Percentiles rank a stretch among this genome's conserved stretches.
These are phyloP conservation scores for Clonostachys sp. DNA, from an alignment of 2,329 filamentous ascomycete species.

Conservation along the genomic window DNA sequence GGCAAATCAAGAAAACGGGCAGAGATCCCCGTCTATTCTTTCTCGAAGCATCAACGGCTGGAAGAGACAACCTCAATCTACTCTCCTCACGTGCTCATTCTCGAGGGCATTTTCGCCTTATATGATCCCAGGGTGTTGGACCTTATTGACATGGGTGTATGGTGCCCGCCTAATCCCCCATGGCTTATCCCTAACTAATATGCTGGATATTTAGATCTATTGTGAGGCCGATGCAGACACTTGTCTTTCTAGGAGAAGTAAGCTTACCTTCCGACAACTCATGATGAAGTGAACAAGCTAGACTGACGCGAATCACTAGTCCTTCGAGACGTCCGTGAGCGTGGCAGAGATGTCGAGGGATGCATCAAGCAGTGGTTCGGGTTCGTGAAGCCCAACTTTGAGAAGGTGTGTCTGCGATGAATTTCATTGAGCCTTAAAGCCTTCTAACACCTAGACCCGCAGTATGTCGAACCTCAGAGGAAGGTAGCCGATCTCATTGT, in stretches of 20 bases:
- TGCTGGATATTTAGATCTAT: conserved; percentile 60
- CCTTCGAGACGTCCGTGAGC: conserved; percentile 80
- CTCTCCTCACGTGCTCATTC: conserved; percentile 89
- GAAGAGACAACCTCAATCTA: conserved; percentile 84
- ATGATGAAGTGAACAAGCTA: conserved; percentile 3
- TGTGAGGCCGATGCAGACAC: conserved; percentile 95
- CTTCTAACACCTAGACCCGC: neutral
- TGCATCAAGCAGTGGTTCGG: conserved; percentile 98
- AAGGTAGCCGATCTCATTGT: conserved; percentile 94
- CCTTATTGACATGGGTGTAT: conserved; percentile 83
- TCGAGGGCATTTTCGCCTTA: conserved; percentile 94
- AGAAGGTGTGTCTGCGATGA: conserved; percentile 47
- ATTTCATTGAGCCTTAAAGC: neutral
- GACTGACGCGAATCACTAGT: conserved; percentile 39
- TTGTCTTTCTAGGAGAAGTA: conserved; percentile 83
- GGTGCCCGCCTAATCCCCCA: conserved; percentile 1
- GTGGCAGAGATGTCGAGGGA: conserved; percentile 87
- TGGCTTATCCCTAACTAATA: neutral
- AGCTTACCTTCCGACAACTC: conserved; percentile 21
- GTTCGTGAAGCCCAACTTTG: conserved; percentile 96
- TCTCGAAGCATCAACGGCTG: conserved; percentile 80
- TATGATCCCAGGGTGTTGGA: conserved; percentile 84
- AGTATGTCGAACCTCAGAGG: conserved; percentile 87
- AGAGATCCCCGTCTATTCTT: conserved; percentile 93
- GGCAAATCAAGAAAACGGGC: conserved; percentile 64